Evolutionary conservation across 257 asterid species (phyloP), one percentile per base, ranked within the genome.

Genomic region (Solanum ossicruentum): DNA sequence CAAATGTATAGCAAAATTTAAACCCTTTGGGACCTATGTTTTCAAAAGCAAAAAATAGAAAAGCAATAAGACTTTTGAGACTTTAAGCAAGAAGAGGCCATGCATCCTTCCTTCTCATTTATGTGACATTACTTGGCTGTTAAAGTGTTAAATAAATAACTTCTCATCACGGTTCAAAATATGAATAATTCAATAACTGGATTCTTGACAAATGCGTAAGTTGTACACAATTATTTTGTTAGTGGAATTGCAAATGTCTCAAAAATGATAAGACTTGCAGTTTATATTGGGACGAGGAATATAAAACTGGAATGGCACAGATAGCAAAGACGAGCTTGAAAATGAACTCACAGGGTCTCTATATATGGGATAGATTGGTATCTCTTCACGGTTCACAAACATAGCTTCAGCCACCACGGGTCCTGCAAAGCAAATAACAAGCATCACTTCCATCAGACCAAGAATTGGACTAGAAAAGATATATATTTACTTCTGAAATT

Each of bases 361-460:
- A 70, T 95, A 97, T 67, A 97, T 88, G 23, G 99, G 98, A 92
- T 94, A 90, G 16, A 97, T 92, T 0, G 98, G 97, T 86, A 94
- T 83, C 89, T 97, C 99, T 87, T 97, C 99, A 12, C 98, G 95
- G 85, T 97, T 97, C 83, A 95, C 94, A 86, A 97, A 95, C 98
- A 91, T 93, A 49, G 98, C 99, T 86, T 97, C 99, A 36, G 98
- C 98, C 85, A 97, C 99, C 85, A 95, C 98, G 20, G 99, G 99
- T 28, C 99, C 99, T 97, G 45, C 70, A 84, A 36, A 61, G 58
- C 47, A 60, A 43, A 51, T 21, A 49, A 61, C 57, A 61, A 63
- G 66, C 75, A 86, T 82, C 20, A 61, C 45, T 81, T 47, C 43
- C 43, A 61, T 82, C 10, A 47, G 10, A 21, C 6, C 15, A 60